Base-by-base conservation (phyloP, 768 basidiomycete genomes). In the Pleurotus giganteus region DNA sequence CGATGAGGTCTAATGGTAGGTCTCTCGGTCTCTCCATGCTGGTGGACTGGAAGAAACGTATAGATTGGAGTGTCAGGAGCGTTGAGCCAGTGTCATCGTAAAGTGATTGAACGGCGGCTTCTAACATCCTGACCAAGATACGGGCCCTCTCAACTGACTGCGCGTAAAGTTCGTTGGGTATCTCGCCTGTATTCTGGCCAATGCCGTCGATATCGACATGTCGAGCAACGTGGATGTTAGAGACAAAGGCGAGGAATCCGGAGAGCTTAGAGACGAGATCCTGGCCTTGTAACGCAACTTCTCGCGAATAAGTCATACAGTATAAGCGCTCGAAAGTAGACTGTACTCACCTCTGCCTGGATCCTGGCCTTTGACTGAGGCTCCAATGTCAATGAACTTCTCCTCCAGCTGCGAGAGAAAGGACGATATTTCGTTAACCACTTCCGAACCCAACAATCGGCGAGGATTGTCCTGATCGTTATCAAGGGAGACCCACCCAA, bases 131-230 rank as follows among this genome's bases (percentile, higher is more conserved):
- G 17, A 90, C 78, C 19, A 91, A 77, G 7, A 74, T 61, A 27
- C 88, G 78, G 17, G 89, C 92, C 54, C 77, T 83, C 42, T 84
- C 83, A 2, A 94, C 86, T 17, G 84, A 83, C 58, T 83, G 78
- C 12, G 74, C 64, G 64, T 91, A 92, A 29, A 74, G 65, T 17
- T 79, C 72, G 59, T 81, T 80, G 5, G 76, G 66, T 12, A 74
- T 64, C 8, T 71, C 73, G 1, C 75, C 70, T 26, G 49, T 21
- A 11, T 82, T 78, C 57, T 79, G 74, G 24, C 75, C 75, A 57
- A 88, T 78, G 13, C 87, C 88, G 60, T 93, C 89, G 55, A 94
- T 82, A 65, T 94, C 94, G 57, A 95, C 84, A 65, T 86, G 83
- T 27, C 84, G 81, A 17, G 91, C 91, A 51, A 95, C 69, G 66